phyloP scores from a whole-genome alignment of 768 basidiomycete genomes.

The Pleurotus tuoliensis region DNA sequence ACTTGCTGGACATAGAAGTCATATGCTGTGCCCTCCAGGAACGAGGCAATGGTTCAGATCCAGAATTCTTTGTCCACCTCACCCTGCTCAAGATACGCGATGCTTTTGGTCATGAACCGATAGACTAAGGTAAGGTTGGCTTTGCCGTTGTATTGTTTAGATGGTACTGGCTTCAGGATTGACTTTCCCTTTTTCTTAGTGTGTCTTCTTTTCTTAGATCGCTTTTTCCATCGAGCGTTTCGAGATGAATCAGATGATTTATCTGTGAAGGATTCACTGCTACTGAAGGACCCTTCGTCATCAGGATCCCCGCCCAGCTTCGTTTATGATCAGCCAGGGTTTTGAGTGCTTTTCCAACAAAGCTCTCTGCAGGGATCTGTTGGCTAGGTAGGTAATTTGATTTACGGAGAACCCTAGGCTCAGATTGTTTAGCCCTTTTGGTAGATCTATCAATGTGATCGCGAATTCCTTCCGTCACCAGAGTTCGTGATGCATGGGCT shows the following conservation, averaged over 20 bases:
- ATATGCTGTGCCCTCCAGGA: constrained; percentile 25
- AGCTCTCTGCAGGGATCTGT: neutral
- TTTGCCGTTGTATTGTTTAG: constrained; percentile 21
- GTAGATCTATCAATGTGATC: neutral
- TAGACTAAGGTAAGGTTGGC: constrained; percentile 17
- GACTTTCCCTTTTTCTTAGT: neutral
- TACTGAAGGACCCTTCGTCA: no score
- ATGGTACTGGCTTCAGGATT: constrained; percentile 19
- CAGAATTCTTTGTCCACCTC: constrained; percentile 6
- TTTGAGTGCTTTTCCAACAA: neutral
- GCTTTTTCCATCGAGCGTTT: neutral
- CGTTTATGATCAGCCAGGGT: neutral
- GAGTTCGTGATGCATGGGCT: neutral
- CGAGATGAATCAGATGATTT: no score
- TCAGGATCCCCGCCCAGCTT: no score
- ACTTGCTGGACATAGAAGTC: constrained; percentile 29
- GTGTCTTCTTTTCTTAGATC: neutral
- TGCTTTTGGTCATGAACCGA: constrained; percentile 22
- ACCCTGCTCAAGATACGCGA: constrained; percentile 19
- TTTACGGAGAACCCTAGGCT: neutral
- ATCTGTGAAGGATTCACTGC: no score
- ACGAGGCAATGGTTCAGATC: constrained; percentile 21
- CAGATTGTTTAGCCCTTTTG: neutral
- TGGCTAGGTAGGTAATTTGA: neutral
- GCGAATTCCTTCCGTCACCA: neutral